Evolutionary conservation across 2,329 filamentous ascomycete species (phyloP), one percentile per base, ranked within the genome.

Genomic region (Diplodia mutila): DNA sequence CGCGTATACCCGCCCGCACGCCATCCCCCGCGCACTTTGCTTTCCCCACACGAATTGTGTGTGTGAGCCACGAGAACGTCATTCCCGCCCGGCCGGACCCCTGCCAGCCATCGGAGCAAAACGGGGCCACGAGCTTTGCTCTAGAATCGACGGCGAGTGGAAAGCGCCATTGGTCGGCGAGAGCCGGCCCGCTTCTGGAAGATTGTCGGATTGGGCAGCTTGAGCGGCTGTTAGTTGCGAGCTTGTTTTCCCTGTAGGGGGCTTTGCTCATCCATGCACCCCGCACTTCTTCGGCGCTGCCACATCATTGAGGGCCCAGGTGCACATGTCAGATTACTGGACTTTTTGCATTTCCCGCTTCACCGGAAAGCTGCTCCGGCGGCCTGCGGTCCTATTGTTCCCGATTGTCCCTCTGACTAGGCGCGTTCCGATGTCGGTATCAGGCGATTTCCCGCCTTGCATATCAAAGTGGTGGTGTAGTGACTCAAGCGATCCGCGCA

Each of bases 261-360:
- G 29, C 52, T 54, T 29, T 9, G 34, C 12, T 23, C 8, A 16
- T 48, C n/a, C 23, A 48, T 23, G 59, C 59, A 63, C 59, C 59
- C 59, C 59, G 59, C 59, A 63, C 46, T 63, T 63, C 25, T 21
- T 51, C 5, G 12, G n/a, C n/a, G n/a, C n/a, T n/a, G n/a, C n/a
- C n/a, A n/a, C 16, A 5, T n/a, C 6, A 16, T 25, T 21, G 29
- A 29, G 8, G n/a, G 9, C n/a, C 23, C 23, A 14, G 21, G 27
- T 14, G 57, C 57, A 61, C 42, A 49, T 61, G 57, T 25, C 39
- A 49, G 29, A 37, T 11, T n/a, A 18, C 27, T 29, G 27, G 6
- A n/a, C 7, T 18, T n/a, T n/a, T 53, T 32, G 51, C 18, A 6
- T 21, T 53, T 6, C 5, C 52, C 29, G 52, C 25, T 37, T 18